Conservation (phyloP, 441 rosid genomes). For the Erodium texanum region DNA sequence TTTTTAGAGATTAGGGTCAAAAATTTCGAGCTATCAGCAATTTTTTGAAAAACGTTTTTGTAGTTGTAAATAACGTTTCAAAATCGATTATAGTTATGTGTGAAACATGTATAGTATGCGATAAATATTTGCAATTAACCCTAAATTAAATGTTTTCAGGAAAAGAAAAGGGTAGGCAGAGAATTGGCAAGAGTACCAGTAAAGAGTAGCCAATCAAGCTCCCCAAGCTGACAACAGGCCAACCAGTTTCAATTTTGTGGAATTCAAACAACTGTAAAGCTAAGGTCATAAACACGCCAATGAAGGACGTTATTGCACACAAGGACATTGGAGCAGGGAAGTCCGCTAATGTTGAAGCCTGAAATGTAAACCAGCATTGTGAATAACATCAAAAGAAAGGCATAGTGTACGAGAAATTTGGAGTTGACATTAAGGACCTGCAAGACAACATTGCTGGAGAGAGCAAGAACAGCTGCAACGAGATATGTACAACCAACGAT, state of each 20-base stretch:
- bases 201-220: constrained; percentile 13
- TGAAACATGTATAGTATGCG: too few species aligned
- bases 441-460: constrained; percentile 20
- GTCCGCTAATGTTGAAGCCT: constrained; percentile 16
- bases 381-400: background rate
- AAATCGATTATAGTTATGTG: too few species aligned
- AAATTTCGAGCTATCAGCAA: too few species aligned
- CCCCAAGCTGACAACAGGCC: constrained; percentile 8
- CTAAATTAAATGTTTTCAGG: background rate
- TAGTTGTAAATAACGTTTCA: too few species aligned
- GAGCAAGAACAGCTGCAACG: constrained; percentile 9
- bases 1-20: too few species aligned
- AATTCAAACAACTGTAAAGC: constrained; percentile 17
- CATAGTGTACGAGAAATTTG: background rate
- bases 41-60: too few species aligned
- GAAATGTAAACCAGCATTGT: background rate
- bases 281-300: constrained; percentile 16
- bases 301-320: constrained; percentile 12
- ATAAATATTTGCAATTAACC: too few species aligned
- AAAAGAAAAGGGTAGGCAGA: background rate
- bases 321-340: constrained; percentile 20
- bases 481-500: constrained; percentile 22
- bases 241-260: constrained; percentile 4
- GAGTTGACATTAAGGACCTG: constrained; percentile 14
- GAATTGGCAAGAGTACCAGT: constrained; percentile 6